These are phyloP conservation scores for Apocynum venetum DNA, from an alignment of 257 asterid species.

Conservation along the genomic window DNA sequence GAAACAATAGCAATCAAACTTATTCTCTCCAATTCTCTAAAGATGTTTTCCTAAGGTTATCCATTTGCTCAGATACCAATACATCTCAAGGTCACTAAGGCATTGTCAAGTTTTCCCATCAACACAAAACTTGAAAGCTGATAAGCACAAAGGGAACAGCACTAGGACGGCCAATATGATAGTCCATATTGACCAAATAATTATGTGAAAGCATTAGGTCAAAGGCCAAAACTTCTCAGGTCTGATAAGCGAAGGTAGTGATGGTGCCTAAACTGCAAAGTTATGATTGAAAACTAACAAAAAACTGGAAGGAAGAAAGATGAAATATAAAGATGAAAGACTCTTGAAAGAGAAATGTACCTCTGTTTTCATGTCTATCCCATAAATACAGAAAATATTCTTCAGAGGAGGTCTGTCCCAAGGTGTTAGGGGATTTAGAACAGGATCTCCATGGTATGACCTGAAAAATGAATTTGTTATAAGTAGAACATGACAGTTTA, in stretches of 20 bases:
- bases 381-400: slow-evolving; percentile 94
- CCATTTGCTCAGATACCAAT: not conserved
- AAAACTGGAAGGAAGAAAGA: not conserved
- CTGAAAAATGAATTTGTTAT: slow-evolving; percentile 44
- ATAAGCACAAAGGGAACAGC: not conserved
- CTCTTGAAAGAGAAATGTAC: slow-evolving; percentile 37
- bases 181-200: not conserved
- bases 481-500: not conserved
- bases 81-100: not conserved
- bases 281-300: not conserved
- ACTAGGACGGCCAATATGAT: not conserved
- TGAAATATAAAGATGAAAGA: slow-evolving; percentile 5
- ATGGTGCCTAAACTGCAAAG: not conserved
- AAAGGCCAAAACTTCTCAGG: not conserved
- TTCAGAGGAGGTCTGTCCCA: slow-evolving; percentile 99
- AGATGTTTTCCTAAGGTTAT: not conserved
- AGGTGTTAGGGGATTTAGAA: slow-evolving; percentile 95
- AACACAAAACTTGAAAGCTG: not conserved
- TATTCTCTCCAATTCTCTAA: not conserved
- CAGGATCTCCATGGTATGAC: slow-evolving; percentile 88
- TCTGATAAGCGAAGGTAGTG: not conserved
- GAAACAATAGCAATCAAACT: not conserved
- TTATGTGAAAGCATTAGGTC: not conserved
- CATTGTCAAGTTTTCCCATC: not conserved
- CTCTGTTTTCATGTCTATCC: slow-evolving; percentile 87